phyloP scores from a whole-genome alignment of 768 basidiomycete species.

The Lepiota subincarnata region DNA sequence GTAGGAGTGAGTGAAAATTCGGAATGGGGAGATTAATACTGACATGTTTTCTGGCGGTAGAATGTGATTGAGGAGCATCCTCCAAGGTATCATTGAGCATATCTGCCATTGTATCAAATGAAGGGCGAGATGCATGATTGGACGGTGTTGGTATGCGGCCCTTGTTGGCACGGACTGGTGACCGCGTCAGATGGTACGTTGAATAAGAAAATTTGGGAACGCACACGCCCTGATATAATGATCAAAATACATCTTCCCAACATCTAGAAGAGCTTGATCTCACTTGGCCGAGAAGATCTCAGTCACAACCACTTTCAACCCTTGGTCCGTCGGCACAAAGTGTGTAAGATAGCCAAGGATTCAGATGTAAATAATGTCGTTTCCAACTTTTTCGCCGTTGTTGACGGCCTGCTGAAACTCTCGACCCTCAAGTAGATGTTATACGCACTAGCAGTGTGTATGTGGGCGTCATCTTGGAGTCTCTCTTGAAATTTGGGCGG shows the following conservation, averaged over 20 bases:
- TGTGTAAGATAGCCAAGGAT: conserved; percentile 23
- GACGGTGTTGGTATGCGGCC: conserved; percentile 17
- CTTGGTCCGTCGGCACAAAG: conserved; percentile 15
- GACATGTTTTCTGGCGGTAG: conserved; percentile 18
- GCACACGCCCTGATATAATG: conserved; percentile 24
- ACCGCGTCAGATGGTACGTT: conserved; percentile 10
- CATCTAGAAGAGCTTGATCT: conserved; percentile 14
- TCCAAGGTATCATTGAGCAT: conserved; percentile 18
- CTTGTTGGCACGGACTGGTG: conserved; percentile 16
- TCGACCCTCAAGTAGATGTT: conserved; percentile 16
- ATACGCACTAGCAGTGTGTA: too few species aligned
- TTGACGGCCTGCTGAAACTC: conserved; percentile 14
- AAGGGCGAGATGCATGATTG: conserved; percentile 19
- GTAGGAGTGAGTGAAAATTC: conserved; percentile 2
- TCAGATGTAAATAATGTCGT: conserved; percentile 19
- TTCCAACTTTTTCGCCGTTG: conserved; percentile 13
- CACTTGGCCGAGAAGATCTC: conserved; percentile 15
- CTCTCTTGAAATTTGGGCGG: too few species aligned
- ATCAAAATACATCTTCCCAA: conserved; percentile 24
- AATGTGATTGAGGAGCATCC: conserved; percentile 16
- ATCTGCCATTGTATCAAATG: conserved; percentile 20
- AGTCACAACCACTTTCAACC: conserved; percentile 12
- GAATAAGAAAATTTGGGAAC: conserved; percentile 14
- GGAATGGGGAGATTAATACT: neutral
- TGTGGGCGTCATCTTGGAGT: too few species aligned